phyloP scores from a whole-genome alignment of 768 basidiomycete species.

The Xerocomellus dryophilus region DNA sequence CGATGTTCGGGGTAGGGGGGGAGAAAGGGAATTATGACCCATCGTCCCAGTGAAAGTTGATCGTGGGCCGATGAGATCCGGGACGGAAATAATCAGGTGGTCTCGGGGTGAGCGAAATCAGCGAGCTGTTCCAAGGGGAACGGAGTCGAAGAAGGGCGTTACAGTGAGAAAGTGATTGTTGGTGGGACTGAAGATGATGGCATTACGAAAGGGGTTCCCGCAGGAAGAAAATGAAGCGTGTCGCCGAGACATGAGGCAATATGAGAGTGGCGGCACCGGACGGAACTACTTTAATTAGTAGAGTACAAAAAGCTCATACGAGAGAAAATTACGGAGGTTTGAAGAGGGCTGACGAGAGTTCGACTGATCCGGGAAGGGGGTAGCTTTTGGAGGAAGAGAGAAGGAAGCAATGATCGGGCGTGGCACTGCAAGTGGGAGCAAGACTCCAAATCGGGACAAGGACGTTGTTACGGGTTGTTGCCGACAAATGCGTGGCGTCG shows the following conservation, averaged over 20 bases:
- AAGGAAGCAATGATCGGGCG: slow-evolving; percentile 15
- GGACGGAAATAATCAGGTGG: slow-evolving; percentile 11
- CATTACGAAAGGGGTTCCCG: slow-evolving; percentile 3
- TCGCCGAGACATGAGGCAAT: neutral
- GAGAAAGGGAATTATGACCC: neutral
- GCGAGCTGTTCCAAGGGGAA: slow-evolving; percentile 8
- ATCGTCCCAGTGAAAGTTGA: neutral
- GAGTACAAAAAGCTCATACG: neutral
- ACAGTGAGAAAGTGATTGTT: slow-evolving; percentile 12
- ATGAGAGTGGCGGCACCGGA: slow-evolving; percentile 8
- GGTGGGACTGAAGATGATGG: neutral
- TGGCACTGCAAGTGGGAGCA: slow-evolving; percentile 14
- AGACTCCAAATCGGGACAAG: slow-evolving; percentile 4
- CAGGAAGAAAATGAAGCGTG: neutral
- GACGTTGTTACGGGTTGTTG: slow-evolving; percentile 7
- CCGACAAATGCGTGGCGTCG: slow-evolving; percentile 21
- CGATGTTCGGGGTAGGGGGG: neutral
- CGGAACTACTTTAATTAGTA: slow-evolving; percentile 15
- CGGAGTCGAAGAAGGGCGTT: slow-evolving; percentile 5
- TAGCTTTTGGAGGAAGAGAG: neutral
- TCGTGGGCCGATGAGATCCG: slow-evolving; percentile 11
- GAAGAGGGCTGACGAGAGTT: neutral
- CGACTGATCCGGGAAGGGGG: slow-evolving; percentile 3
- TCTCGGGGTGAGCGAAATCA: slow-evolving; percentile 16
- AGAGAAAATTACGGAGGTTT: neutral